These are phyloP conservation scores for Gossypium laxum DNA, from an alignment of 441 rosid genomes.

Conservation along the genomic window DNA sequence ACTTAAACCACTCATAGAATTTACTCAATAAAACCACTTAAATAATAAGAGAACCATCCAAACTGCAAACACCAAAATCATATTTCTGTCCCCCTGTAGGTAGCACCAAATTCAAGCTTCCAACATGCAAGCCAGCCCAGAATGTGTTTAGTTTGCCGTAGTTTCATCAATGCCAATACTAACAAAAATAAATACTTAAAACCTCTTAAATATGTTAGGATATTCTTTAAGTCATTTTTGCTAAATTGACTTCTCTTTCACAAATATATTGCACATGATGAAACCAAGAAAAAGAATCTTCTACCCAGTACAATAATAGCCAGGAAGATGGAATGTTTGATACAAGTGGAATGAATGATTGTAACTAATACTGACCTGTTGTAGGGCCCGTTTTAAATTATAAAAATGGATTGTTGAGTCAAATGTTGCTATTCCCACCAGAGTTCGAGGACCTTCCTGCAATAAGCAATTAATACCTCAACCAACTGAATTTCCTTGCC, in stretches of 20 bases:
- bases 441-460: conserved; percentile 82
- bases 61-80: not conserved
- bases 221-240: not conserved
- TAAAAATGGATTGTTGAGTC: conserved; percentile 78
- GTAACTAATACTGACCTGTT: conserved; percentile 33
- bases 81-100: not conserved
- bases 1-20: not conserved
- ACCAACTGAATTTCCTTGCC: not conserved
- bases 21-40: not conserved
- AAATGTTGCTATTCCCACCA: conserved; percentile 80
- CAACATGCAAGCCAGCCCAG: not conserved
- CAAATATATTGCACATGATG: not conserved
- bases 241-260: not conserved
- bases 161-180: not conserved
- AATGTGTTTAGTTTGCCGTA: not conserved
- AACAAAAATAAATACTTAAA: not conserved
- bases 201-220: not conserved
- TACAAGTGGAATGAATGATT: not conserved
- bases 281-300: conserved; percentile 2
- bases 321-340: conserved; percentile 15
- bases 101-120: not conserved
- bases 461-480: conserved; percentile 10
- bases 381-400: conserved; percentile 61
- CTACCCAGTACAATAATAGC: conserved; percentile 12
- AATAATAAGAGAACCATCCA: not conserved